Percentiles rank a stretch among this genome's conserved stretches.
phyloP scores from a whole-genome alignment of 352 stramenopile species.

The Aphanomyces astaci region DNA sequence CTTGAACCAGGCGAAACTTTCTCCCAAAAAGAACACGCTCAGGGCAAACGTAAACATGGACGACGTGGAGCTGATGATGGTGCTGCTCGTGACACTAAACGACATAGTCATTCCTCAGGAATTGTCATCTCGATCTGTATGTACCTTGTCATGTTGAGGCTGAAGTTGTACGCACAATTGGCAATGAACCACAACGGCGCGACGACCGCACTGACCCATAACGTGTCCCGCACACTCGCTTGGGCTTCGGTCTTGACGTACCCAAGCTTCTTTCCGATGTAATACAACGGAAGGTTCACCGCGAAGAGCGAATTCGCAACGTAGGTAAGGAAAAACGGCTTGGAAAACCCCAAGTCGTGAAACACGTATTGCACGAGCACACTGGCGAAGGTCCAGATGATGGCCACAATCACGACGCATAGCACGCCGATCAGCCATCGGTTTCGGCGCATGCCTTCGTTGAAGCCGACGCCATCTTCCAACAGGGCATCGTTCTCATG shows the following conservation, averaged over 20 bases:
- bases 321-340: conserved; percentile 86
- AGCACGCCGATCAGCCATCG: conserved; percentile 56
- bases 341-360: conserved; percentile 73
- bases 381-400: conserved; percentile 79
- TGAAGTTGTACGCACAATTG: conserved; percentile 92
- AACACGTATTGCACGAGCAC: conserved; percentile 88
- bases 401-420: conserved; percentile 62
- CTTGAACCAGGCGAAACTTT: conserved; percentile 77
- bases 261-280: conserved; percentile 33
- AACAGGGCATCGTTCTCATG: conserved; percentile 6
- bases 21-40: conserved; percentile 65
- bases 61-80: conserved; percentile 90
- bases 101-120: background rate
- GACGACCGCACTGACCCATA: conserved; percentile 59
- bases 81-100: conserved; percentile 86
- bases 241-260: conserved; percentile 27
- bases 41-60: conserved; percentile 92
- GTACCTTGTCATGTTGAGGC: conserved; percentile 74
- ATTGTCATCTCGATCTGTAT: background rate
- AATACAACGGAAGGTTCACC: conserved; percentile 74
- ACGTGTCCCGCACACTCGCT: conserved; percentile 33
- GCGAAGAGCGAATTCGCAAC: conserved; percentile 81
- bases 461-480: background rate
- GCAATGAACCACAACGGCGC: conserved; percentile 92
- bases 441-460: background rate